These are phyloP conservation scores for Tinospora cordifolia DNA, from an alignment of 164 flowering plant species.

Conservation along the genomic window DNA sequence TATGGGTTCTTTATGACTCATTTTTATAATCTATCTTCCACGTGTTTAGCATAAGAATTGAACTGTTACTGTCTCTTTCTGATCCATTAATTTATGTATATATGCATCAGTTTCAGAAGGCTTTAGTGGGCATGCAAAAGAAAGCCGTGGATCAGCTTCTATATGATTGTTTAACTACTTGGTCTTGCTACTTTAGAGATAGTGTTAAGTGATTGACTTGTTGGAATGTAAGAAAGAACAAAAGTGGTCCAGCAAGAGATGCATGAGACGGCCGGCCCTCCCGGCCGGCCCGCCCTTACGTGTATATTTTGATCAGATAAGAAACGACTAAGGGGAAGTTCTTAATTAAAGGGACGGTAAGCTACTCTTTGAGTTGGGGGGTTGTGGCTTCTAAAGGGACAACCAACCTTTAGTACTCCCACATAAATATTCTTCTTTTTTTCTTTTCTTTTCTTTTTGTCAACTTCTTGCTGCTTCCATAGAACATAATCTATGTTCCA, in stretches of 20 bases:
- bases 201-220: slow-evolving; percentile 5
- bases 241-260: slow-evolving; percentile 9
- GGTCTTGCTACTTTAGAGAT: not conserved
- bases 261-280: too few relatives aligned
- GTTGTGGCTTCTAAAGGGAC: slow-evolving; percentile 8
- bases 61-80: slow-evolving; percentile 3
- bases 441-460: too few relatives aligned
- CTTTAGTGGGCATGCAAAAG: slow-evolving; percentile 2
- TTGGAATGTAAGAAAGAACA: not conserved
- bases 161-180: not conserved
- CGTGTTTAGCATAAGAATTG: slow-evolving; percentile 14
- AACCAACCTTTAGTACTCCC: not conserved
- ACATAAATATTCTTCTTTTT: too few relatives aligned
- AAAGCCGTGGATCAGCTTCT: slow-evolving; percentile 1
- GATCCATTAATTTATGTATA: not conserved
- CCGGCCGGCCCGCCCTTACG: not conserved
- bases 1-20: slow-evolving; percentile 5
- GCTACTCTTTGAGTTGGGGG: not conserved
- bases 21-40: slow-evolving; percentile 14
- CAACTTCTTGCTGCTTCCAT: not conserved
- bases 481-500: not conserved
- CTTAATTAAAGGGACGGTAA: slow-evolving; percentile 13
- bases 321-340: slow-evolving; percentile 9
- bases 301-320: not conserved
- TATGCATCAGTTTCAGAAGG: not conserved